Percentiles rank a stretch among this genome's conserved stretches.
Conservation (phyloP, 441 rosid genomes). For the Gossypium aridum region DNA sequence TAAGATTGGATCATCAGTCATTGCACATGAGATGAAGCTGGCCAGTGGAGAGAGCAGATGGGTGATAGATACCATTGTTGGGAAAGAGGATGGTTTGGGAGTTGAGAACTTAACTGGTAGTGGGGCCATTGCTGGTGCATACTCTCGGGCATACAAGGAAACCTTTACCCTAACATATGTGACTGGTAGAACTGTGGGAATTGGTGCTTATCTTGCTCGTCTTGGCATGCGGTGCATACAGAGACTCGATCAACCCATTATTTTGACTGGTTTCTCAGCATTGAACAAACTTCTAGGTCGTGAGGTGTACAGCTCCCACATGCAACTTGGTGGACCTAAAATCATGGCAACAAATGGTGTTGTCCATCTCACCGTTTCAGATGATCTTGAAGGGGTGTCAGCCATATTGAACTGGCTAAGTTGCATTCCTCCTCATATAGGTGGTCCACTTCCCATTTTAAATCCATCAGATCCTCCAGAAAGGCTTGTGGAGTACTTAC, state of each 20-base stretch:
- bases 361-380: constrained; percentile 96
- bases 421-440: constrained; percentile 70
- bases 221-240: constrained; percentile 99
- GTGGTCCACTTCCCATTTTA: constrained; percentile 74
- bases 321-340: constrained; percentile 99
- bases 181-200: constrained; percentile 95
- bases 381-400: constrained; percentile 93
- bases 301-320: constrained; percentile 99
- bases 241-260: constrained; percentile 98
- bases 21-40: constrained; percentile 84
- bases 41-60: constrained; percentile 77
- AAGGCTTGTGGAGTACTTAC: constrained; percentile 80
- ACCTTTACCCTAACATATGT: constrained; percentile 95
- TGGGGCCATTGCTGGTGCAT: constrained; percentile 98
- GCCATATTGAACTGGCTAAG: constrained; percentile 96
- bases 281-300: constrained; percentile 98
- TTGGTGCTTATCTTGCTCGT: constrained; percentile 99
- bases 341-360: constrained; percentile 99
- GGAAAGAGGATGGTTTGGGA: constrained; percentile 96
- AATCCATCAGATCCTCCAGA: constrained; percentile 73
- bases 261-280: constrained; percentile 97
- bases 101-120: constrained; percentile 97
- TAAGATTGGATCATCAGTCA: constrained; percentile 68
- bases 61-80: constrained; percentile 93
- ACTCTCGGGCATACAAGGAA: constrained; percentile 94